These are phyloP conservation scores for Barnettozyma sucrosica DNA, from an alignment of 805 yeast genomes.

Conservation along the genomic window DNA sequence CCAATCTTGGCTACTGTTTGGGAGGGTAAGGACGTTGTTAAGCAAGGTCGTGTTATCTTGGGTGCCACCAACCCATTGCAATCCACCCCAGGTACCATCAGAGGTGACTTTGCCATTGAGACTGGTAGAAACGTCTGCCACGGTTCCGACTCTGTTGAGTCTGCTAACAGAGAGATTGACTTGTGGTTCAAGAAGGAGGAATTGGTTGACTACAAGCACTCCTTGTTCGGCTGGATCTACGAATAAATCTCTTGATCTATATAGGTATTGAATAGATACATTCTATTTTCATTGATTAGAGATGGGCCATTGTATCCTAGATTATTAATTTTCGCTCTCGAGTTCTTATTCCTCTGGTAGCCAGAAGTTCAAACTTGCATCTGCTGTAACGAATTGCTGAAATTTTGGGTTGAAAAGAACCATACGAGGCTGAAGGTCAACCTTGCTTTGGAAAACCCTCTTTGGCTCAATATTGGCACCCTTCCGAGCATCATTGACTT, in stretches of 20 bases:
- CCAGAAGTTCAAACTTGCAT: slow-evolving; percentile 21
- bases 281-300: not conserved
- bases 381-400: slow-evolving; percentile 23
- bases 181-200: slow-evolving; percentile 99
- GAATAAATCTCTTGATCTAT: slow-evolving; percentile 50
- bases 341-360: slow-evolving; percentile 12
- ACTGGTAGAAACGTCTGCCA: slow-evolving; percentile 99
- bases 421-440: slow-evolving; percentile 34
- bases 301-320: not conserved
- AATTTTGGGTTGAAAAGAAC: slow-evolving; percentile 37
- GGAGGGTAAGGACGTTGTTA: slow-evolving; percentile 99
- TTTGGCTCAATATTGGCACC: slow-evolving; percentile 24
- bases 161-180: slow-evolving; percentile 91
- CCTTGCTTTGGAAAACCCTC: slow-evolving; percentile 11
- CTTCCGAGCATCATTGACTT: slow-evolving; percentile 27
- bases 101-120: slow-evolving; percentile 98
- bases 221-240: slow-evolving; percentile 86
- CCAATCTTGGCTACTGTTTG: slow-evolving; percentile 99
- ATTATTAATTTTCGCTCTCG: not conserved
- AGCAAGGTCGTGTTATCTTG: slow-evolving; percentile 94
- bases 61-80: slow-evolving; percentile 99
- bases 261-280: not conserved
- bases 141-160: slow-evolving; percentile 99
- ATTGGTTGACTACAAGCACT: slow-evolving; percentile 84
- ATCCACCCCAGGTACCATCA: slow-evolving; percentile 98